A percentile compares a stretch with the other conserved stretches of the same genome.
These are phyloP conservation scores for Aspergillus aculeatus DNA, from an alignment of 2,329 filamentous ascomycete genomes.

Conservation along the genomic window DNA sequence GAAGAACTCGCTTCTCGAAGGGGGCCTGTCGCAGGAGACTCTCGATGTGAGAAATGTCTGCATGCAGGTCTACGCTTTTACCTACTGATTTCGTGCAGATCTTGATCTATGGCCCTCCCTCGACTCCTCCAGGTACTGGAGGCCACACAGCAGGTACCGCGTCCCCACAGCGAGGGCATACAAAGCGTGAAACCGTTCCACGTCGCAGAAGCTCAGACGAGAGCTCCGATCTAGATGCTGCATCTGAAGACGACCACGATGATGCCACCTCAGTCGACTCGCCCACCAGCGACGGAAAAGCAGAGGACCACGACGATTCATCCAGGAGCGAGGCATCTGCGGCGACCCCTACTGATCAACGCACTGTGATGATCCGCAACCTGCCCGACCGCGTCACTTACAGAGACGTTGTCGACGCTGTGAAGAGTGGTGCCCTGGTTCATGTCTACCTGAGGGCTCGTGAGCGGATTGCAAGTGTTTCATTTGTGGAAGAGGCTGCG, in stretches of 20 bases:
- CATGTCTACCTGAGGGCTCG: slow-evolving; percentile 63
- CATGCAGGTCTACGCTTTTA: slow-evolving; percentile 3
- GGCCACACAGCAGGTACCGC: not conserved
- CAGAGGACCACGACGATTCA: slow-evolving; percentile 20
- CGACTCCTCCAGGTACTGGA: not conserved
- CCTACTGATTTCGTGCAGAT: slow-evolving; percentile 20
- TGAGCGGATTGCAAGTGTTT: slow-evolving; percentile 64
- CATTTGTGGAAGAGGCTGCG: slow-evolving; percentile 65
- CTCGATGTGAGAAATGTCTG: slow-evolving; percentile 42
- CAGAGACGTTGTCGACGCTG: slow-evolving; percentile 61
- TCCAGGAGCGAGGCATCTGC: slow-evolving; percentile 20
- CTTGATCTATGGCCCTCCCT: slow-evolving; percentile 18
- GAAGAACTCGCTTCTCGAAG: slow-evolving; percentile 49
- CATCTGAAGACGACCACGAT: slow-evolving; percentile 18
- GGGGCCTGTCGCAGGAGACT: slow-evolving; percentile 51
- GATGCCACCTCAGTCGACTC: slow-evolving; percentile 26
- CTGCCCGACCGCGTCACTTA: slow-evolving; percentile 63
- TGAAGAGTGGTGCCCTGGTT: slow-evolving; percentile 70
- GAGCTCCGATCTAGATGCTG: not conserved
- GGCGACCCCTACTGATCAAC: slow-evolving; percentile 20
- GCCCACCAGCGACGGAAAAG: slow-evolving; percentile 26
- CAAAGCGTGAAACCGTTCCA: not conserved
- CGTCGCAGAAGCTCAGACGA: not conserved
- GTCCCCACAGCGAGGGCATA: not conserved
- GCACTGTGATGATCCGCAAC: slow-evolving; percentile 57